Conservation (phyloP, 164 flowering plant genomes). For the Warburgia ugandensis region DNA sequence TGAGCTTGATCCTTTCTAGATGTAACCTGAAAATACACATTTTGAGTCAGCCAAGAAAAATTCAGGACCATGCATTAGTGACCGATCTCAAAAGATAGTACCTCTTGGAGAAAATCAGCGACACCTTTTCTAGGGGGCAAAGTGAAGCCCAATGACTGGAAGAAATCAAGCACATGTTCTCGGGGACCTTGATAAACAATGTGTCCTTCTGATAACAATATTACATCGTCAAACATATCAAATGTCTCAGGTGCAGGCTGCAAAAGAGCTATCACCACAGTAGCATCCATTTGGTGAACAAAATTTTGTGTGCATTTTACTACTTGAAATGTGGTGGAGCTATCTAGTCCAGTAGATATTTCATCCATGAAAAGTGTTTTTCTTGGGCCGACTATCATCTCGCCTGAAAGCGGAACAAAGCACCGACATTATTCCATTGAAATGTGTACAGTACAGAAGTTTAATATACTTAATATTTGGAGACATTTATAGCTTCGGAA, state of each 20-base stretch:
- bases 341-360: conserved; percentile 96
- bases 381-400: conserved; percentile 92
- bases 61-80: not conserved
- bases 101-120: conserved; percentile 99
- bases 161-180: conserved; percentile 57
- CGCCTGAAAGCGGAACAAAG: conserved; percentile 40
- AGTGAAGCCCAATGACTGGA: conserved; percentile 71
- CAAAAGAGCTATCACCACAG: conserved; percentile 81
- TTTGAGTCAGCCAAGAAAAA: not conserved
- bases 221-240: conserved; percentile 80
- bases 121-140: conserved; percentile 77
- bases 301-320: conserved; percentile 73
- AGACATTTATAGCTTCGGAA: too few species aligned
- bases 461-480: too few species aligned
- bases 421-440: not conserved
- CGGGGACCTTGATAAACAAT: conserved; percentile 83
- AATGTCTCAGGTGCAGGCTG: conserved; percentile 98
- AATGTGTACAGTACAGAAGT: too few species aligned
- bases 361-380: conserved; percentile 96
- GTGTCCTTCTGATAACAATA: conserved; percentile 73
- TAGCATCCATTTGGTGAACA: conserved; percentile 81
- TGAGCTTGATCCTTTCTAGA: conserved; percentile 87
- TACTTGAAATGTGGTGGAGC: conserved; percentile 90
- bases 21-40: conserved; percentile 52
- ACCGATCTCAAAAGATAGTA: conserved; percentile 11